Base-by-base conservation (phyloP, 179 eudicot genomes). In the Carnegiea gigantea region DNA sequence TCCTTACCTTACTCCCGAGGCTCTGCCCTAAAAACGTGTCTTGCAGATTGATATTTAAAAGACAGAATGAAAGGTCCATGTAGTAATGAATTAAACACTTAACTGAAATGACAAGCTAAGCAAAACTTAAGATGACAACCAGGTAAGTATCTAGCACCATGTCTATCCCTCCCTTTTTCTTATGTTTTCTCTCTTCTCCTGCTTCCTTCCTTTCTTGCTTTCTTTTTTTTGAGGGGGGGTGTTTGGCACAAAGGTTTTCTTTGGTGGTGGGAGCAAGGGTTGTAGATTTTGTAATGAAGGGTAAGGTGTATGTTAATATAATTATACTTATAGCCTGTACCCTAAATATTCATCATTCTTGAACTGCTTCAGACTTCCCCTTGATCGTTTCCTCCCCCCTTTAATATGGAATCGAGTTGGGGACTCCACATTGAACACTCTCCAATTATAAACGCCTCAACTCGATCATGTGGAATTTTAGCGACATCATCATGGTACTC, bases 341-440 rank as follows among this genome's bases (percentile, higher is more conserved):
- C 92, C 99, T 83, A 96, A 85, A 83, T 93, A 94, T 68, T 96
- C 99, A 82, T 96, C 98, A 80, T 76, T 87, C 82, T 90, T 95
- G 90, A 82, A 94, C 70, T 93, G 89, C 82, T 89, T 86, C 60
- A 94, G 91, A 90, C 92, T 92, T 68, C 97, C 97, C 80, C 67
- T 86, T 12, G 78, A 59, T 46, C 99, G 87, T 86, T 92, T 96
- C 82, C 99, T 87, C 80, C 96, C 97, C 90, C 95, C 91, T 86
- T 94, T 97, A 80, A 96, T 93, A 89, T 94, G 99, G 79, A 96
- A 96, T 57, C 89, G 91, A 30, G 99, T 94, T 13, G 98, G 99
- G 83, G 84, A 92, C 87, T 96, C 99, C 26, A 90, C 90, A 77
- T 84, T 94, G 90, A 89, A 85, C 97, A 93, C 82, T 96, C 98